Evolutionary conservation across 148 eudicot species (phyloP), one percentile per base, ranked within the genome.

Genomic region (Rhododendron ferrugineum): DNA sequence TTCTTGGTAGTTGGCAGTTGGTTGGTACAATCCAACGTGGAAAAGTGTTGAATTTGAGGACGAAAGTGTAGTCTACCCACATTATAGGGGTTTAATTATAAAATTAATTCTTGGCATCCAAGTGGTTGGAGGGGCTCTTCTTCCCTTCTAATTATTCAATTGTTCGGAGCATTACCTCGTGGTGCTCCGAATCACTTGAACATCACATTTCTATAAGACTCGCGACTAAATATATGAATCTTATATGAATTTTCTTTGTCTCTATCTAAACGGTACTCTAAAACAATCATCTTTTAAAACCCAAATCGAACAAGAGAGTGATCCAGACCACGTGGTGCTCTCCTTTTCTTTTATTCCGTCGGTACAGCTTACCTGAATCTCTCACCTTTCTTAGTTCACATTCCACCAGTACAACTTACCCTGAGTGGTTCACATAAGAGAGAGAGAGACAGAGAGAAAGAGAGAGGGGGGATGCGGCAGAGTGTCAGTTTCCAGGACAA

Each of bases 161-260:
- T 46, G 11, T 0, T 9, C 11, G 2, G 0, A 46, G 0, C 7
- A 9, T 9, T 46, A 0, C 2, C 49, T 9, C 11, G 0, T 46
- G 49, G 2, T 46, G 11, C 11, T 9, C 2, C 11, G 11, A 46
- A 46, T 46, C 11, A 46, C 11, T 46, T 11, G 0, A 46, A 46
- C 49, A 9, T 9, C 49, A 46, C 11, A 46, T 46, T 46, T 9
- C 2, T 9, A 9, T 46, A 9, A 2, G 11, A 9, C 2, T 46
- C 0, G 11, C 2, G 11, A 46, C 0, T 46, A 46, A 46, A 2
- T 46, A 11, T 46, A 9, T 46, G 44, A 5, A 40, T 40, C 44
- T 6, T 1, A 40, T 40, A 40, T 40, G 0, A 40, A 40, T 40
- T 40, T 40, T 40, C 1, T 40, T 40, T 40, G 5, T 40, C 7